phyloP scores from a whole-genome alignment of 768 basidiomycete genomes.

The Leccinellum albellum region DNA sequence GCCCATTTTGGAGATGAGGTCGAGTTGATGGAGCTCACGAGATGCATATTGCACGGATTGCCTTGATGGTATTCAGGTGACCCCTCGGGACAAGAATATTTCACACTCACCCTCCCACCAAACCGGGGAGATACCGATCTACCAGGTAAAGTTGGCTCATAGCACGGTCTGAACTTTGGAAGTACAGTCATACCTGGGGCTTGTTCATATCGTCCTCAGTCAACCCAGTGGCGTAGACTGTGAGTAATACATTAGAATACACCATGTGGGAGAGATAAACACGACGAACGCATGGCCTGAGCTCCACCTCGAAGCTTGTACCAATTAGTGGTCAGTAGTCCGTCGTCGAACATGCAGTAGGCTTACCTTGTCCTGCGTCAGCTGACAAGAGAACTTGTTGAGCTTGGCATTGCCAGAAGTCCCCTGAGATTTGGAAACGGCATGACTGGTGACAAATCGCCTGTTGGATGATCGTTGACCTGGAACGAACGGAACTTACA shows the following conservation, averaged over 20 bases:
- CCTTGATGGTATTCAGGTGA: constrained; percentile 38
- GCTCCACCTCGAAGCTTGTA: constrained; percentile 63
- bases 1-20: not conserved
- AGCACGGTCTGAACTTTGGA: not conserved
- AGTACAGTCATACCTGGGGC: constrained; percentile 55
- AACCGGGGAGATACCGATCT: constrained; percentile 85
- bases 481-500: constrained; percentile 37
- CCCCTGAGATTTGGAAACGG: constrained; percentile 20
- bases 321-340: constrained; percentile 1
- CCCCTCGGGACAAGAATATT: not conserved
- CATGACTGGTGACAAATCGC: constrained; percentile 9
- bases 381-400: constrained; percentile 69
- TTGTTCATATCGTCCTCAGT: constrained; percentile 79
- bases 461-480: not conserved
- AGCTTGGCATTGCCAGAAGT: constrained; percentile 43
- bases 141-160: constrained; percentile 10
- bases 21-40: constrained; percentile 42
- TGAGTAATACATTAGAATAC: not conserved
- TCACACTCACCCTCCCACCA: constrained; percentile 80
- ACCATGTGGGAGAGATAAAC: not conserved
- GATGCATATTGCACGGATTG: constrained; percentile 83
- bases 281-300: constrained; percentile 76
- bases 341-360: not conserved
- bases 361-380: constrained; percentile 77
- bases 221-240: constrained; percentile 74